Evolutionary conservation across 108 stramenopile species (phyloP).

Genomic region (Aurantiochytrium sp.): DNA sequence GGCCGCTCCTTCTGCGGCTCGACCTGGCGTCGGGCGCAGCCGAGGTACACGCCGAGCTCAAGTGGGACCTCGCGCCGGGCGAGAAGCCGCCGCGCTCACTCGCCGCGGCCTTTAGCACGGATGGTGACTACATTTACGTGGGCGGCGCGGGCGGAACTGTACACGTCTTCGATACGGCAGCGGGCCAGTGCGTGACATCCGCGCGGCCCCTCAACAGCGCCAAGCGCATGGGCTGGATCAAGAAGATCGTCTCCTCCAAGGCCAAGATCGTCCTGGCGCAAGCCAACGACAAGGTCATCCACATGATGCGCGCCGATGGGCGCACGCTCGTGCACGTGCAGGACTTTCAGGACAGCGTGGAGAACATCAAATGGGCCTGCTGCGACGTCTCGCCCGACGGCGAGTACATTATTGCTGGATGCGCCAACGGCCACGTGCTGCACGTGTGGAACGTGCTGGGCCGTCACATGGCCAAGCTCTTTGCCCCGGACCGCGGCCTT

Average conservation of each 20-base stretch:
- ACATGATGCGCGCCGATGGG: neutral
- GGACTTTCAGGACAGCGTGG: slow-evolving; percentile 20
- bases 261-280: neutral
- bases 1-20: neutral
- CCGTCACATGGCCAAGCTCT: slow-evolving; percentile 17
- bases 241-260: neutral
- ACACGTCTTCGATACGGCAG: neutral
- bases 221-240: neutral
- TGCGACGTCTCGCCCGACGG: slow-evolving; percentile 8
- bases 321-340: neutral
- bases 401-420: slow-evolving; percentile 26
- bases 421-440: neutral
- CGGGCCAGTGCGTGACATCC: neutral
- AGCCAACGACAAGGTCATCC: neutral
- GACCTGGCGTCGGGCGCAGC: neutral
- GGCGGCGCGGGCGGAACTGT: neutral
- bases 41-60: neutral
- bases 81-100: neutral
- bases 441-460: slow-evolving; percentile 30
- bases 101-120: neutral
- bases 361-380: neutral
- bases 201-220: neutral
- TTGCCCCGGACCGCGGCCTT: neutral
- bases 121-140: neutral
- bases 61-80: neutral